Percentiles rank a stretch among this genome's conserved stretches.
Evolutionary conservation across 805 yeast species (phyloP).

Genomic region (Sugiyamaella smithiae): DNA sequence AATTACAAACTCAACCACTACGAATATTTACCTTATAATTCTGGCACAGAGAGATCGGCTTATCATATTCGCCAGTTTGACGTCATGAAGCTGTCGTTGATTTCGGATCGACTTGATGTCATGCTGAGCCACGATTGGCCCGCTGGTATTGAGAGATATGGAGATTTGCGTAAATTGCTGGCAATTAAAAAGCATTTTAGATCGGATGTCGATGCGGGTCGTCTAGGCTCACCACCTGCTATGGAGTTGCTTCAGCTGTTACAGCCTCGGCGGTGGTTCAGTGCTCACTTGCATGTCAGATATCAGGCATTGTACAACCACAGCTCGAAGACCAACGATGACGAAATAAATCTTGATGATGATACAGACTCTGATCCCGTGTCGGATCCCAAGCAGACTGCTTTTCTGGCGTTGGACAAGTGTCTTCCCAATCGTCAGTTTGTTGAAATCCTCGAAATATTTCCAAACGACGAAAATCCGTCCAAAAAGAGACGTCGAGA

Average conservation of each 20-base stretch:
- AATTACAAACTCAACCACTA: conserved; percentile 45
- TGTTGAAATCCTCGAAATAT: conserved; percentile 50
- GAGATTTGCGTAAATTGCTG: conserved; percentile 52
- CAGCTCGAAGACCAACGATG: conserved; percentile 8
- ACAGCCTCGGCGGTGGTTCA: conserved; percentile 74
- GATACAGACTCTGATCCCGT: conserved; percentile 3
- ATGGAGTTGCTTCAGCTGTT: conserved; percentile 51
- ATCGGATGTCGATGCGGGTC: conserved; percentile 55
- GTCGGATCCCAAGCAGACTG: conserved; percentile 26
- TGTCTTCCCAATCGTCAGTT: conserved; percentile 65
- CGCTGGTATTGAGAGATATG: conserved; percentile 63
- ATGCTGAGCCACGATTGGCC: conserved; percentile 96
- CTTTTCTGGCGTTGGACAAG: conserved; percentile 80
- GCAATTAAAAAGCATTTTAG: conserved; percentile 63
- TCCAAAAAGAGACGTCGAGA: conserved; percentile 13
- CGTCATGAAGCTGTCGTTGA: conserved; percentile 51
- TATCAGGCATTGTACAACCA: conserved; percentile 58
- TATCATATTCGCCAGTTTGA: conserved; percentile 72
- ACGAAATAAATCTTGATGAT: conserved; percentile 14
- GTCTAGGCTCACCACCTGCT: conserved; percentile 71
- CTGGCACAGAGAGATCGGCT: conserved; percentile 49
- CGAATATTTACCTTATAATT: conserved; percentile 50
- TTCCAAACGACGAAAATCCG: conserved; percentile 1
- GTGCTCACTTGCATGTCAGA: conserved; percentile 83
- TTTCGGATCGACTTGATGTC: conserved; percentile 46